phyloP scores from a whole-genome alignment of 2,329 filamentous ascomycete species.

The Paramyrothecium sp. region DNA sequence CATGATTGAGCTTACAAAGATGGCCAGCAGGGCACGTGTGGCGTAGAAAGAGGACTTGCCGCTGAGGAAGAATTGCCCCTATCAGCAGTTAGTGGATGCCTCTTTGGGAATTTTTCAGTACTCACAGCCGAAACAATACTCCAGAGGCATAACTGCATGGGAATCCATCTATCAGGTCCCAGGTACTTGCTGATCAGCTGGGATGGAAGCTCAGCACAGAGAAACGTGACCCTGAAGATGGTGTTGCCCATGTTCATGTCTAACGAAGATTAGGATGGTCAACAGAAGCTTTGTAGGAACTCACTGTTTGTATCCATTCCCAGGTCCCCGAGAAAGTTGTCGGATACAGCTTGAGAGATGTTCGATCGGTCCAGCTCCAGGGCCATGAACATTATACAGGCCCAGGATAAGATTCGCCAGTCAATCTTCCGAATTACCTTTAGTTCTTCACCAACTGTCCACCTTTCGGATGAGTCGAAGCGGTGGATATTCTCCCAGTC shows the following conservation, averaged over 20 bases:
- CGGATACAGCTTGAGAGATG: constrained; percentile 43
- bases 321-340: constrained; percentile 45
- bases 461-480: constrained; percentile 43
- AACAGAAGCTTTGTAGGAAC: neutral
- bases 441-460: constrained; percentile 39
- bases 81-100: neutral
- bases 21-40: constrained; percentile 35
- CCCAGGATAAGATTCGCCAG: constrained; percentile 42
- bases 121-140: constrained; percentile 45
- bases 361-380: constrained; percentile 51
- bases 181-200: constrained; percentile 59
- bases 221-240: constrained; percentile 27
- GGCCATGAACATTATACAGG: constrained; percentile 38
- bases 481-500: constrained; percentile 41
- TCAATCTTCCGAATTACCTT: constrained; percentile 37
- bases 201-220: constrained; percentile 49
- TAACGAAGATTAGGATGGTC: constrained; percentile 8
- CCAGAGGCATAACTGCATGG: constrained; percentile 56
- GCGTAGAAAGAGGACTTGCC: constrained; percentile 36
- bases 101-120: neutral
- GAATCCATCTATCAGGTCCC: constrained; percentile 60
- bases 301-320: constrained; percentile 38
- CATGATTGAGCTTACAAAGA: constrained; percentile 20
- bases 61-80: constrained; percentile 38
- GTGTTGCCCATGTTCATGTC: constrained; percentile 32